Percentiles rank a stretch among this genome's conserved stretches.
Evolutionary conservation across 202 grass and related monocot genomes (phyloP).

Genomic region (Eragrostis tef): DNA sequence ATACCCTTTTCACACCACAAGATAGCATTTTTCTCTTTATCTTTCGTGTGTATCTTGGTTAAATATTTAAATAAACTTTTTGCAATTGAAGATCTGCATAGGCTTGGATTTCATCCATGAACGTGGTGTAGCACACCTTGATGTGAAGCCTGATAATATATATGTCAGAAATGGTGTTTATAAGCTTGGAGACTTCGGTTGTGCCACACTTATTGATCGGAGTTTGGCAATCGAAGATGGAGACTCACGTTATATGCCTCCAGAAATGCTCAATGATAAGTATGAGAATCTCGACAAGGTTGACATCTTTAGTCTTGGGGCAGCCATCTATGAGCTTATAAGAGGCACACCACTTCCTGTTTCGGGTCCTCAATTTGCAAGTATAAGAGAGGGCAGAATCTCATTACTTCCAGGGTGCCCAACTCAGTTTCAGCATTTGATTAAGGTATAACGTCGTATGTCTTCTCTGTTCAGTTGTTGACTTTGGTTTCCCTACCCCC

Average conservation of each 20-base stretch:
- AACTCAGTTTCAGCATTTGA: constrained; percentile 76
- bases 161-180: constrained; percentile 72
- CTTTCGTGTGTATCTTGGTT: constrained; percentile 38
- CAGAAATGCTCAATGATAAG: constrained; percentile 86
- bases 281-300: constrained; percentile 93
- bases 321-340: constrained; percentile 73
- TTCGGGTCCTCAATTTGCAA: constrained; percentile 74
- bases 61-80: constrained; percentile 40
- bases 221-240: constrained; percentile 88
- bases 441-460: constrained; percentile 67
- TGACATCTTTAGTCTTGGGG: constrained; percentile 96
- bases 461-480: constrained; percentile 30
- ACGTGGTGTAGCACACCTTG: constrained; percentile 78
- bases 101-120: constrained; percentile 86
- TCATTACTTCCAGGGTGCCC: constrained; percentile 81
- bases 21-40: not conserved
- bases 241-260: constrained; percentile 95
- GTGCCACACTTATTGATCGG: constrained; percentile 75
- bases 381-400: constrained; percentile 84
- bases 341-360: constrained; percentile 75
- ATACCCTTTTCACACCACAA: constrained; percentile 1
- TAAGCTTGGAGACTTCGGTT: constrained; percentile 96
- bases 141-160: constrained; percentile 98
- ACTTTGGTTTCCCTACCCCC: constrained; percentile 15
- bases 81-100: constrained; percentile 75